phyloP scores from a whole-genome alignment of 192 early-diverging fungal species.

The Coemansia interrupta region DNA sequence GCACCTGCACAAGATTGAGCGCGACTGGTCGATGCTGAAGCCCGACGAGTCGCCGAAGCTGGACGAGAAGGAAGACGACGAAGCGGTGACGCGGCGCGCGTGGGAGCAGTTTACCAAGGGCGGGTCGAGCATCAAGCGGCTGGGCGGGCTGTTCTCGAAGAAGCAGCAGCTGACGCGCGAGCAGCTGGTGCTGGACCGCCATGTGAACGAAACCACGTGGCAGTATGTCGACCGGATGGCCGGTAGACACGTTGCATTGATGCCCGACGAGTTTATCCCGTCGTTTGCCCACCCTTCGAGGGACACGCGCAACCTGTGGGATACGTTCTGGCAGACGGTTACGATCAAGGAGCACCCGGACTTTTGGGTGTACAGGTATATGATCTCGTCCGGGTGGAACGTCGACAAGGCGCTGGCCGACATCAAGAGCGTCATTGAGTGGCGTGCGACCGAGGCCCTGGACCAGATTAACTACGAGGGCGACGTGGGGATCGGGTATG shows the following conservation, averaged over 20 bases:
- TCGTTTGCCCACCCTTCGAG: conserved; percentile 28
- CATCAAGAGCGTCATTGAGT: conserved; percentile 24
- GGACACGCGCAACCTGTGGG: conserved; percentile 25
- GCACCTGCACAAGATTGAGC: conserved; percentile 15
- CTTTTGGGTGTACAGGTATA: conserved; percentile 35
- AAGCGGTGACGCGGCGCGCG: conserved; percentile 21
- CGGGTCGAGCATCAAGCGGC: conserved; percentile 17
- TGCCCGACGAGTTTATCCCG: conserved; percentile 33
- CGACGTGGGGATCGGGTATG: conserved; percentile 17
- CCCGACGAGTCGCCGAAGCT: background rate
- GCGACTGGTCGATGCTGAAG: conserved; percentile 33
- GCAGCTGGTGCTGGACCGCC: conserved; percentile 22
- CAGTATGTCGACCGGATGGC: conserved; percentile 27
- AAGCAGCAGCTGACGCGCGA: conserved; percentile 17
- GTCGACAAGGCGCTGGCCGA: conserved; percentile 21
- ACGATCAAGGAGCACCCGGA: conserved; percentile 40
- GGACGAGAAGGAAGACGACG: conserved; percentile 11
- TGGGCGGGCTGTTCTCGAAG: conserved; percentile 5
- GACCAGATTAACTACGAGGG: conserved; percentile 36
- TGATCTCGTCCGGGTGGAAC: conserved; percentile 34
- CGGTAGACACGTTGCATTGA: conserved; percentile 18
- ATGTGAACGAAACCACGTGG: conserved; percentile 42
- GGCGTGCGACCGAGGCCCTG: conserved; percentile 32
- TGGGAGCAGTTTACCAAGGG: conserved; percentile 44
- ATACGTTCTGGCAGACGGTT: conserved; percentile 28